A percentile compares a stretch with the other conserved stretches of the same genome.
phyloP scores from a whole-genome alignment of 2,329 filamentous ascomycete species.

The Cercospora janseana region DNA sequence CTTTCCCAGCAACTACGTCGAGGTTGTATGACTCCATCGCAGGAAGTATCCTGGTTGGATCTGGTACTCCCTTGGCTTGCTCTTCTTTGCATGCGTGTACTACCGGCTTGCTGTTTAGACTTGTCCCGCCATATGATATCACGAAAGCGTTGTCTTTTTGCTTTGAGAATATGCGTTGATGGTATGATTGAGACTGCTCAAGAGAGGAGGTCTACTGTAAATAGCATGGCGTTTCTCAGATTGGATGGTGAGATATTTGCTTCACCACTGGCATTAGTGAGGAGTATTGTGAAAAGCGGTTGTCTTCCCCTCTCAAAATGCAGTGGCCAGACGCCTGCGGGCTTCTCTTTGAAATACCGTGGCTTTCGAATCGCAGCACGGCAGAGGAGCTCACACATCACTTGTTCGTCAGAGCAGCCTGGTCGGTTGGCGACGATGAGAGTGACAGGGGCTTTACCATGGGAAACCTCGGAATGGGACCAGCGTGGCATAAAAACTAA shows the following conservation, averaged over 20 bases:
- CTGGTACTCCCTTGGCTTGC: constrained; percentile 1
- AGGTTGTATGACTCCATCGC: constrained; percentile 23
- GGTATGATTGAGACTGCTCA: constrained; percentile 2
- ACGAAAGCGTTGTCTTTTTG: constrained; percentile 6
- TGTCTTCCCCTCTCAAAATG: too few relatives aligned
- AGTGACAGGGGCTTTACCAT: too few relatives aligned
- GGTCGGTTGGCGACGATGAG: too few relatives aligned
- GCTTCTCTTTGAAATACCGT: too few relatives aligned
- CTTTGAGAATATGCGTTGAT: neutral
- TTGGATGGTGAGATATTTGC: neutral
- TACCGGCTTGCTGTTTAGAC: constrained; percentile 1
- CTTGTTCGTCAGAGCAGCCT: too few relatives aligned
- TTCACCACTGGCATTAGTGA: constrained; percentile 5
- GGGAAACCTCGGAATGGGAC: too few relatives aligned
- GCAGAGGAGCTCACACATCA: too few relatives aligned
- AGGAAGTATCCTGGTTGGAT: neutral
- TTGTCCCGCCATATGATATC: constrained; percentile 3
- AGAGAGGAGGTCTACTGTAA: constrained; percentile 3
- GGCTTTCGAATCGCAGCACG: too few relatives aligned
- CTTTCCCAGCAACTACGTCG: constrained; percentile 61
- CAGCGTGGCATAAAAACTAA: too few relatives aligned
- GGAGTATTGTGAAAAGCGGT: too few relatives aligned
- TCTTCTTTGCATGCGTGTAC: constrained; percentile 4
- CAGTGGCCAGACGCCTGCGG: too few relatives aligned
- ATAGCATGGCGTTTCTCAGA: constrained; percentile 4